Conservation (phyloP, 441 rosid genomes). For the Breynia disticha region DNA sequence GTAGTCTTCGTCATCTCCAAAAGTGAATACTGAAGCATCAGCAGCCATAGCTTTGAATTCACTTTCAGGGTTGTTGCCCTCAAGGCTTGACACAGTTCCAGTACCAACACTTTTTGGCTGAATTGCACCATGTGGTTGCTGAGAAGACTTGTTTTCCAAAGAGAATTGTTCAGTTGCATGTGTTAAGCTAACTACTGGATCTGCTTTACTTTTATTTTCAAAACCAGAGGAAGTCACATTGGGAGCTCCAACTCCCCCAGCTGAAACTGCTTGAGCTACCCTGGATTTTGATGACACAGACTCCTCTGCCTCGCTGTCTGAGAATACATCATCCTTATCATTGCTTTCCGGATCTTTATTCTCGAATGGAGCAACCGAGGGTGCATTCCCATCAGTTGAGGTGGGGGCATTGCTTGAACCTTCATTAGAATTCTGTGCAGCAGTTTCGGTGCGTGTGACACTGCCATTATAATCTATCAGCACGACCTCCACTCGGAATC, state of each 20-base stretch:
- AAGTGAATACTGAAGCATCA: conserved; percentile 89
- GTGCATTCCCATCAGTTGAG: conserved; percentile 21
- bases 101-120: conserved; percentile 24
- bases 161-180: conserved; percentile 49
- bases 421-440: conserved; percentile 28
- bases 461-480: conserved; percentile 50
- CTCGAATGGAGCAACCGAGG: conserved; percentile 23
- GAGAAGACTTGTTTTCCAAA: conserved; percentile 31
- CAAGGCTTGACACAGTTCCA: conserved; percentile 19
- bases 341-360: conserved; percentile 30
- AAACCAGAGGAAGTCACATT: conserved; percentile 25
- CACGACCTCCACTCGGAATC: conserved; percentile 90
- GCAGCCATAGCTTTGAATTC: conserved; percentile 97
- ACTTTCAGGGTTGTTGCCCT: conserved; percentile 37
- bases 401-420: conserved; percentile 31
- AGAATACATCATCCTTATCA: conserved; percentile 83
- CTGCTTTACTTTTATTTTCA: conserved; percentile 28
- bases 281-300: conserved; percentile 33
- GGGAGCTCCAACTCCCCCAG: conserved; percentile 22
- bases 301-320: conserved; percentile 66
- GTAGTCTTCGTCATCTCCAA: conserved; percentile 82
- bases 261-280: conserved; percentile 24
- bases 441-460: conserved; percentile 28
- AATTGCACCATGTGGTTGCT: conserved; percentile 14
- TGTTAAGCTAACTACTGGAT: conserved; percentile 40